A percentile compares a stretch with the other conserved stretches of the same genome.
Evolutionary conservation across 257 asterid species (phyloP).

Genomic region (Cinchona pubescens): DNA sequence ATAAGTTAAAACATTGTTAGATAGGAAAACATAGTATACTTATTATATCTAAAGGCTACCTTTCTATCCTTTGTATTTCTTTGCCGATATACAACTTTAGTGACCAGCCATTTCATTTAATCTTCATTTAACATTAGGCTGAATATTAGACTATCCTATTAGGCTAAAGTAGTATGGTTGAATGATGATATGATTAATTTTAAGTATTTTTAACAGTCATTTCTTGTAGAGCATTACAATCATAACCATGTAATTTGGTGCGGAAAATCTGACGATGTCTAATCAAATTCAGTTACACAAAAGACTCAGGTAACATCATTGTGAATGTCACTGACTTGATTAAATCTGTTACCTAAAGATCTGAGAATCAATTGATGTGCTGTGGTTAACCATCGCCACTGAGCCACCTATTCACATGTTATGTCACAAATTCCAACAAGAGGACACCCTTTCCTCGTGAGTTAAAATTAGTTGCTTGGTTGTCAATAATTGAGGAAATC

Average conservation of each 20-base stretch:
- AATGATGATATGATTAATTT: neutral
- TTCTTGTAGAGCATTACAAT: neutral
- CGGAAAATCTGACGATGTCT: neutral
- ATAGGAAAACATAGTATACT: too few relatives aligned
- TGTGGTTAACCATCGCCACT: slow-evolving; percentile 67
- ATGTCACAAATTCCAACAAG: slow-evolving; percentile 90
- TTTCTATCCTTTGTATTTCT: neutral
- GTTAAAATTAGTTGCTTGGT: slow-evolving; percentile 60
- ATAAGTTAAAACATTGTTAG: neutral
- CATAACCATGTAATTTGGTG: neutral
- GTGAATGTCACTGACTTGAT: too few relatives aligned
- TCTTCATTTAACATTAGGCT: neutral
- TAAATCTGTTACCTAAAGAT: slow-evolving; percentile 90
- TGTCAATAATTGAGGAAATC: slow-evolving; percentile 80
- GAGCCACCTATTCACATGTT: slow-evolving; percentile 95
- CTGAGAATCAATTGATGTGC: slow-evolving; percentile 84
- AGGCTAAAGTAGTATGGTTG: neutral
- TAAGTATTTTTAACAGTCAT: neutral
- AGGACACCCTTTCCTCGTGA: slow-evolving; percentile 57
- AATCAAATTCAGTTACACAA: neutral
- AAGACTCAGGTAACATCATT: neutral
- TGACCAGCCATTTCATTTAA: neutral
- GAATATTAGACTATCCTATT: neutral
- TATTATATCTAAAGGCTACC: too few relatives aligned
- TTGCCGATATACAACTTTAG: neutral